Evolutionary conservation across 371 early-diverging fungal species (phyloP), one percentile per base, ranked within the genome.

Genomic region (Mortierella sp.): DNA sequence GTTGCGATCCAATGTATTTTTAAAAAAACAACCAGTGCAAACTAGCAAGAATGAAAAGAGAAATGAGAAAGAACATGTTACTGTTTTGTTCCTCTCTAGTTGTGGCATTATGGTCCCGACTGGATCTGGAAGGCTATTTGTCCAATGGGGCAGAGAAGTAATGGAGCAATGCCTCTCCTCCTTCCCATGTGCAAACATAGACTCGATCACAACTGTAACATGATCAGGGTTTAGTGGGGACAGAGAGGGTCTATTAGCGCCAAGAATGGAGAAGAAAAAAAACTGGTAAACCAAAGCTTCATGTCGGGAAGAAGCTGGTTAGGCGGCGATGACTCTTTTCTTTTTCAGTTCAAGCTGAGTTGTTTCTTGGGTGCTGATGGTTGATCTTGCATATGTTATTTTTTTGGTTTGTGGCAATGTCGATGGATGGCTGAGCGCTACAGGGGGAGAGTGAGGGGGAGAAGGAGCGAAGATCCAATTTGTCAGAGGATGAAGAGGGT

Each of bases 221-320:
- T 46, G 72, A 72, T 72, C 72, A 72, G 72, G 51, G 53, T 46
- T 34, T 61, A 34, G 34, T 31, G 61, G 28, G 8, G 61, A 8
- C 19, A 59, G 5, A 13, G 61, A 5, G 31, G 19, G 16, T 4
- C 28, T 13, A 50, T 19, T 54, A n/a, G 21, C 9, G 54, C n/a
- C n/a, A 19, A 19, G 37, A 31, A 34, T 28, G 6, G 16, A 34
- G 34, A 59, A 59, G 31, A 9, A 34, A 24, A 24, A 69, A 72
- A 72, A 72, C 72, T 31, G 51, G 72, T 72, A 16, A 51, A 50
- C 72, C 72, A 72, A 53, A 72, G 53, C 19, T 72, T 19, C 53
- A 72, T 19, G 72, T 37, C 37, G 72, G 34, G 50, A 34, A 28
- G 46, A 34, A 40, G 57, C 5, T 54, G 9, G 54, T 54, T n/a